Percentiles rank a stretch among this genome's conserved stretches.
These are phyloP conservation scores for Lactarius hatsudake DNA, from an alignment of 768 basidiomycete species.

Conservation along the genomic window DNA sequence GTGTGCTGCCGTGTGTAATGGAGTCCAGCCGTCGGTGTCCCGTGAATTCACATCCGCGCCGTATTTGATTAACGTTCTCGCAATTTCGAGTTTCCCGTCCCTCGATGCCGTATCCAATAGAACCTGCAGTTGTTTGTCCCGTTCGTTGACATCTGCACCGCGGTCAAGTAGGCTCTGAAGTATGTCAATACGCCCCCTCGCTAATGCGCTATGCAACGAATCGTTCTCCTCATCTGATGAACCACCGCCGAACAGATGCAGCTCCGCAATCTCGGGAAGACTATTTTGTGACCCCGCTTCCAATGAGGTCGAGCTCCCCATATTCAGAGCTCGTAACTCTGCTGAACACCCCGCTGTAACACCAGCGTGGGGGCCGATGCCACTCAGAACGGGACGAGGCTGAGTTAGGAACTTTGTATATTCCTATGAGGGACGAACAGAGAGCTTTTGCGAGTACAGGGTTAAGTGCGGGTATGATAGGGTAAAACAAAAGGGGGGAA, in stretches of 20 bases:
- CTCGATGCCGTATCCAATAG: not conserved
- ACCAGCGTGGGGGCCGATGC: no score
- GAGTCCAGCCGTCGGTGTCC: not conserved
- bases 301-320: not conserved
- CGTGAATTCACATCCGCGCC: not conserved
- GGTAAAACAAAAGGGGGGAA: no score
- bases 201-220: not conserved
- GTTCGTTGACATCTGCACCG: not conserved
- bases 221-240: not conserved
- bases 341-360: no score
- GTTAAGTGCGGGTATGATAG: no score
- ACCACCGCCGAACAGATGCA: accelerated
- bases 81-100: not conserved
- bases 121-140: not conserved
- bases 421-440: no score
- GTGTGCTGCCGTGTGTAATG: not conserved
- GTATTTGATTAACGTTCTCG: not conserved
- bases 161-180: not conserved
- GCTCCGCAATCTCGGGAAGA: not conserved
- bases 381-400: no score
- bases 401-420: no score
- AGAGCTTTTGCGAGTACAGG: no score
- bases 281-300: not conserved
- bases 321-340: not conserved
- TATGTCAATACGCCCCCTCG: not conserved